phyloP scores from a whole-genome alignment of 1,284 basidiomycete genomes.

The Sporisorium reilianum region DNA sequence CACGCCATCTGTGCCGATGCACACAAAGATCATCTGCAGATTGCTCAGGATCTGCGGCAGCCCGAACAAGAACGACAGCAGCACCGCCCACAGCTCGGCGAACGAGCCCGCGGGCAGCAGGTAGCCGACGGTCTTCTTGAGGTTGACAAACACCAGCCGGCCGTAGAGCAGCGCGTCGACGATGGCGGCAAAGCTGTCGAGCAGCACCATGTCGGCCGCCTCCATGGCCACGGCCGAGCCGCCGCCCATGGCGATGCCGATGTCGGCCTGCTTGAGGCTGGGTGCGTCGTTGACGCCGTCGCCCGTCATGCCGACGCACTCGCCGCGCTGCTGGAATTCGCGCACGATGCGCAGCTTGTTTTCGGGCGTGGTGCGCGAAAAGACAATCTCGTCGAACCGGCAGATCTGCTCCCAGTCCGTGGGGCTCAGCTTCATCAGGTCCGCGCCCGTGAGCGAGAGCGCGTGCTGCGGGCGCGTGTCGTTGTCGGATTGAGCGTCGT shows the following conservation, averaged over 20 bases:
- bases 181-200: constrained; percentile 53
- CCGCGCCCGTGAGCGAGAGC: constrained; percentile 26
- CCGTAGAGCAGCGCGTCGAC: constrained; percentile 69
- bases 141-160: constrained; percentile 78
- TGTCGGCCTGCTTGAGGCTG: constrained; percentile 70
- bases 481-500: constrained; percentile 50
- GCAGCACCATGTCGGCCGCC: constrained; percentile 54
- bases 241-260: constrained; percentile 72
- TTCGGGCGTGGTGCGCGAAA: constrained; percentile 79
- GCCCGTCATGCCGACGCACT: constrained; percentile 75
- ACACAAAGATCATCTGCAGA: constrained; percentile 72
- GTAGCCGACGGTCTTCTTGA: constrained; percentile 72
- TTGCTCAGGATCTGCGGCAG: constrained; percentile 73
- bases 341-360: constrained; percentile 78
- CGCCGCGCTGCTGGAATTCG: constrained; percentile 74
- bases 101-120: constrained; percentile 72
- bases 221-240: constrained; percentile 70
- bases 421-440: constrained; percentile 32
- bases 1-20: constrained; percentile 70
- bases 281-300: constrained; percentile 81
- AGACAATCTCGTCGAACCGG: constrained; percentile 78
- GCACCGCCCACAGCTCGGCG: constrained; percentile 78
- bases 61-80: constrained; percentile 73
- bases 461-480: constrained; percentile 28
- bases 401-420: constrained; percentile 73